Evolutionary conservation across 176 grass and related monocot species (phyloP), one percentile per base, ranked within the genome.

Genomic region (Alopecurus myosuroides): DNA sequence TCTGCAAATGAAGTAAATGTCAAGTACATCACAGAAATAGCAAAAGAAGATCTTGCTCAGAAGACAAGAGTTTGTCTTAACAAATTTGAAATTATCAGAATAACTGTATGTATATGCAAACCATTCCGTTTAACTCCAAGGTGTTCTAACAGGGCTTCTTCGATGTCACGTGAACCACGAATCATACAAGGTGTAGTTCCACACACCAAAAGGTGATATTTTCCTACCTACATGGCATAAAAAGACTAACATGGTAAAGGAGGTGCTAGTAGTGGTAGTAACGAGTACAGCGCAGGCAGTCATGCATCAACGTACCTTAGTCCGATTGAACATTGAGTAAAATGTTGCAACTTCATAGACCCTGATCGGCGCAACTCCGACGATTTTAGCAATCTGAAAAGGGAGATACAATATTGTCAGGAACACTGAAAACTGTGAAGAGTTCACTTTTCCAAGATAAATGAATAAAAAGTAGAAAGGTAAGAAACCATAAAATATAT

Each of bases 171-270:
- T 73, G 96, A 98, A 85, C 96, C 93, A 68, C 93, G 91, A 74
- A 98, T 95, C 96, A 98, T 98, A 87, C 96, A 98, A 86, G 96
- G 96, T 84, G 96, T 98, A 78, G 96, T 98, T 81, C 96, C 96
- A 88, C 96, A 98, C 52, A 98, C 96, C 40, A 95, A 80, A 82
- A 98, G 94, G 84, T 98, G 96, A 78, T 98, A 95, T 80, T 95
- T 98, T 78, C 96, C 96, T 51, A 98, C 96, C 96, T 98, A 81
- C 62, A 75, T 61, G 19, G 44, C 42, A 86, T 66, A 11, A 34
- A 33, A 49, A 45, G 12, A 39, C 22, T 45, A 81, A 31, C n/a
- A 87, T 49, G 5, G 70, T 78, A 46, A 37, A 64, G 26, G 6
- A 86, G 45, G 9, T 84, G 20, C 51, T 14, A 61, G 29, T 53